Conservation (phyloP, 2,329 filamentous ascomycete genomes). For the Fusarium nygamai region DNA sequence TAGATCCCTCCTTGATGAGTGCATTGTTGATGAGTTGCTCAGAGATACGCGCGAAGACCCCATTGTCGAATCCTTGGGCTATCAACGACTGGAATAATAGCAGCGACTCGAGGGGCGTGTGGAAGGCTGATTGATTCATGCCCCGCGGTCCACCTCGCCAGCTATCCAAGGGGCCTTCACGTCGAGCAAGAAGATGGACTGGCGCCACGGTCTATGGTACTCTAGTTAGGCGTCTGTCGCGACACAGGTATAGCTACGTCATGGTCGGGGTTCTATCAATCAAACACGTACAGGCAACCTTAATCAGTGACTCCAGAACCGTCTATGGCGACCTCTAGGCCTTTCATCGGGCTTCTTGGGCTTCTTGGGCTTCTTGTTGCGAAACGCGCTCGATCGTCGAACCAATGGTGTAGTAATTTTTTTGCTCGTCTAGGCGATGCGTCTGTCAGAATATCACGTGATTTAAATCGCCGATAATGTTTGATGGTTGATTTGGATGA, state of each 20-base stretch:
- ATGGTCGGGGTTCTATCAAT: conserved; percentile 38
- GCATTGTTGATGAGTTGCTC: conserved; percentile 78
- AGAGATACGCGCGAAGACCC: conserved; percentile 77
- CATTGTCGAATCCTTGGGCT: conserved; percentile 70
- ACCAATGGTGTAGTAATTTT: conserved; percentile 40
- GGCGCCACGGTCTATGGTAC: conserved; percentile 61
- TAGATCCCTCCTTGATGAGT: conserved; percentile 74
- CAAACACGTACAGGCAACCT: conserved; percentile 48
- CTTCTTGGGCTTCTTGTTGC: conserved; percentile 35
- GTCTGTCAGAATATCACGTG: conserved; percentile 48
- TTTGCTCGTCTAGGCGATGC: conserved; percentile 39
- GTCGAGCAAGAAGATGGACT: conserved; percentile 62
- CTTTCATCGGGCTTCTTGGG: conserved; percentile 44
- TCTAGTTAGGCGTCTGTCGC: conserved; percentile 39
- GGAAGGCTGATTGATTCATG: conserved; percentile 69
- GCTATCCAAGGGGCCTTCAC: conserved; percentile 64
- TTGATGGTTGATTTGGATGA: conserved; percentile 40
- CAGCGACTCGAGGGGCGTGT: conserved; percentile 87
- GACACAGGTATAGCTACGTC: conserved; percentile 41
- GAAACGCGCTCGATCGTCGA: conserved; percentile 33
- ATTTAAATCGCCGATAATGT: conserved; percentile 32
- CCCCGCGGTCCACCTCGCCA: conserved; percentile 65
- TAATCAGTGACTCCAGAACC: conserved; percentile 44
- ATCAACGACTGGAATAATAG: conserved; percentile 85
- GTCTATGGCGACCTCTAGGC: conserved; percentile 37